A percentile compares a stretch with the other conserved stretches of the same genome.
phyloP scores from a whole-genome alignment of 2,329 filamentous ascomycete species.

The Xylariaceae sp. region DNA sequence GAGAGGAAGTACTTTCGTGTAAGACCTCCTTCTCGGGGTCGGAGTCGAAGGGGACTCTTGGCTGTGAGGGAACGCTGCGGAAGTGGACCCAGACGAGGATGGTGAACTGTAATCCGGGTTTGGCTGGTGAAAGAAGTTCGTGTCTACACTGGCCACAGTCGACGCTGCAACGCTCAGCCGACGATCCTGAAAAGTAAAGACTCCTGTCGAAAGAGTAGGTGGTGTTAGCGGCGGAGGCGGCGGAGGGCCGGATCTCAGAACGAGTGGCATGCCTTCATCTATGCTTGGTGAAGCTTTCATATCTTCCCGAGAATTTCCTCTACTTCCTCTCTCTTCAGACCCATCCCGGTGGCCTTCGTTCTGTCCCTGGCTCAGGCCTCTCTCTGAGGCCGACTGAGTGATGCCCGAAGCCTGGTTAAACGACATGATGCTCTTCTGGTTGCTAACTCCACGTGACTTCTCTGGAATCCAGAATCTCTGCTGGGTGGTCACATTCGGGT shows the following conservation, averaged over 20 bases:
- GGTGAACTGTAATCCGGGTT: constrained; percentile 53
- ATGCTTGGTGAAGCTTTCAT: constrained; percentile 10
- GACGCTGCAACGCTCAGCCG: constrained; percentile 39
- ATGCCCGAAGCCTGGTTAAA: constrained; percentile 26
- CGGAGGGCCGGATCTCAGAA: constrained; percentile 43
- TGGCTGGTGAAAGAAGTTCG: constrained; percentile 51
- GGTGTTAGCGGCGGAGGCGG: constrained; percentile 55
- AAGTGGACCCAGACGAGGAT: constrained; percentile 31
- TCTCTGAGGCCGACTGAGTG: constrained; percentile 13
- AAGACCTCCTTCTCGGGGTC: constrained; percentile 46
- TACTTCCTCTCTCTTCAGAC: constrained; percentile 18
- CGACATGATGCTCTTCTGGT: constrained; percentile 32
- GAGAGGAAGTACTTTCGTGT: constrained; percentile 46
- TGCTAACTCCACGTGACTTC: constrained; percentile 38
- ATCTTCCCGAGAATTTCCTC: constrained; percentile 14
- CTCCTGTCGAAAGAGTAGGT: constrained; percentile 46
- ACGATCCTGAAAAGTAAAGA: constrained; percentile 48
- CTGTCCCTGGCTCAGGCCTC: constrained; percentile 8
- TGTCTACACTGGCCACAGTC: constrained; percentile 39
- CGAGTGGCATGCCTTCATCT: constrained; percentile 35
- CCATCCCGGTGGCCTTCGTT: constrained; percentile 5
- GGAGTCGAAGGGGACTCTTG: constrained; percentile 38
- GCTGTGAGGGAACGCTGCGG: constrained; percentile 22
- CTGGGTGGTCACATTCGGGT: constrained; percentile 15
- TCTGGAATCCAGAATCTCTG: constrained; percentile 26